Base-by-base conservation (phyloP, 768 basidiomycete genomes). In the Mycena latifolia region DNA sequence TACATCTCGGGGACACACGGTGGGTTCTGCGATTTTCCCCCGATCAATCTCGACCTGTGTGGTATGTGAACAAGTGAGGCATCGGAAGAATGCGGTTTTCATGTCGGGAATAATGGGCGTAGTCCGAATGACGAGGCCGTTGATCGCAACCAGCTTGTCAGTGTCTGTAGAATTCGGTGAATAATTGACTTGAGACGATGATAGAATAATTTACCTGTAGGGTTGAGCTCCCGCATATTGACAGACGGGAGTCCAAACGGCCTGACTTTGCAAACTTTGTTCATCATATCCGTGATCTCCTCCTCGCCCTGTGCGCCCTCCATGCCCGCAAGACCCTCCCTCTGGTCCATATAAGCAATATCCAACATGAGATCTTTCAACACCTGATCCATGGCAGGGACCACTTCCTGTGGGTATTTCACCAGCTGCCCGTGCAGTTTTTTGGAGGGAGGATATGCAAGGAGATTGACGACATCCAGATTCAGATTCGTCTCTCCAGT, bases 81-180 rank as follows among this genome's bases (percentile, higher is more conserved):
- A 99, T 59, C 96, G 93, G 88, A 99, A 99, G 84, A 99, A 99
- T 24, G 97, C 98, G 69, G 89, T 89, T 80, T 97, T 96, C 98
- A 99, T 99, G 79, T 99, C 98, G 5, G 98, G 98, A 64, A 99
- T 98, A 73, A 99, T 93, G 14, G 97, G 95, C 0, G 98, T 98
- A 0, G 96, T 94, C 25, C 98, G 92, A 66, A 99, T 99, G 72
- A 99, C 95, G 9, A 99, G 89, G 62, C 98, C 98, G 77, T 97
- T 98, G 81, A 99, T 92, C 61, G 89, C 91, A 22, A 98, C 93
- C 22, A 99, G 89, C 78, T 98, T 98, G 85, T 99, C 98, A 71
- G 98, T 99, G 74, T 99, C 98, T 98, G 66, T 33, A 51, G 35
- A 61, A 50, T 60, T 15, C 29, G 53, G 22, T n/a, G 35, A 51